Base-by-base conservation (phyloP, 352 stramenopile genomes). In the Phytophthora ohioensis region DNA sequence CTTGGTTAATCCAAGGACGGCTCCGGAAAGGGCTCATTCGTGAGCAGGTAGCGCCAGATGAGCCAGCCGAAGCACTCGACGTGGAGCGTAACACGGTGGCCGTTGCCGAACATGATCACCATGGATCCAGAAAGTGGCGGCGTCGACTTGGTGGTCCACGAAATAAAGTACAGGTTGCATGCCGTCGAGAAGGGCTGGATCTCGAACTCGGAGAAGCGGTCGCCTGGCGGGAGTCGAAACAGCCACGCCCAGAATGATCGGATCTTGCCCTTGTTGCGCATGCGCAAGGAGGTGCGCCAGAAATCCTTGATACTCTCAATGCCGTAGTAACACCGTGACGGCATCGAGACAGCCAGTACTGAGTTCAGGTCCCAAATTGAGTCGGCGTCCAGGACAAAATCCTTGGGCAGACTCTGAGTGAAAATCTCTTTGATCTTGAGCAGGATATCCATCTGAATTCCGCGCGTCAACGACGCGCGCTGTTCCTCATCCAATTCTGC, bases 351-450 rank as follows among this genome's bases (percentile, higher is more conserved):
- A 10, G 87, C 85, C 31, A 94, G 73, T 64, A 94, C 87, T 54
- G 87, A 94, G 68, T 94, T 94, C 21, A 92, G 66, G 65, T 93
- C 87, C 87, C 87, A 94, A 54, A 94, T 94, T 47, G 87, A 91
- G 63, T 93, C 87, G 7, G 85, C 87, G 71, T 94, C 85, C 64
- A 94, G 71, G 27, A 93, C 87, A 72, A 94, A 94, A 68, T 94
- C 87, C 58, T 94, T 94, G 5, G 87, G 87, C 53, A 94, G 64
- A 61, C 82, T 92, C 71, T 94, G 87, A 52, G 82, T 94, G 68
- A 94, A 94, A 64, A 94, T 92, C 75, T 94, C 87, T 63, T 94
- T 93, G 71, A 94, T 93, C 74, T 94, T 94, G 61, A 94, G 76
- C 63, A 94, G 36, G 39, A 94, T 94, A 55, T 94, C 87, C 84